Percentiles rank a stretch among this genome's conserved stretches.
Evolutionary conservation across 2,329 filamentous ascomycete species (phyloP).

Genomic region (Aspergillus aculeatinus): DNA sequence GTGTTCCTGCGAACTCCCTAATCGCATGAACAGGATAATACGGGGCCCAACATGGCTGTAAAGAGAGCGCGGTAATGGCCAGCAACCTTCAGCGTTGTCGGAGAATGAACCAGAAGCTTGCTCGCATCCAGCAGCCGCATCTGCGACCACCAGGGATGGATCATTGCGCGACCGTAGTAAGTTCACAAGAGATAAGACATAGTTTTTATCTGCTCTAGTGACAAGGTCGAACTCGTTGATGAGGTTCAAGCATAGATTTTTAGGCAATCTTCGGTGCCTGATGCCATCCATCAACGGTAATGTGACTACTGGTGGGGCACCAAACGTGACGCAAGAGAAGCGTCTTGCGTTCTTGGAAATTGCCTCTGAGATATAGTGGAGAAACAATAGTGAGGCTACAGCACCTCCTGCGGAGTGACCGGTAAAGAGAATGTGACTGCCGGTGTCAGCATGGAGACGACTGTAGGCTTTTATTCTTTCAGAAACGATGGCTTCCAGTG

Average conservation of each 20-base stretch:
- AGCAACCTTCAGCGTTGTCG: background rate
- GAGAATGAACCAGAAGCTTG: background rate
- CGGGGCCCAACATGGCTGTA: background rate
- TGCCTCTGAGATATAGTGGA: background rate
- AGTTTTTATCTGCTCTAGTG: conserved; percentile 6
- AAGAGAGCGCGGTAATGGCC: background rate
- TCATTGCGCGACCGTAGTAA: background rate
- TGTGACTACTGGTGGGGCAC: background rate
- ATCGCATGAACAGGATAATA: background rate
- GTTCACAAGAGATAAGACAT: conserved; percentile 1
- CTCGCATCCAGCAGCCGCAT: background rate
- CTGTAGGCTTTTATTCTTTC: background rate
- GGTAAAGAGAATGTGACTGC: conserved; percentile 4
- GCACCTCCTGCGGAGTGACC: conserved; percentile 9
- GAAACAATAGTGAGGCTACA: conserved; percentile 6
- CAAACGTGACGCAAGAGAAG: conserved; percentile 8
- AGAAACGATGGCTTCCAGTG: background rate
- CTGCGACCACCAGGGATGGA: background rate
- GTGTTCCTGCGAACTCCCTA: background rate
- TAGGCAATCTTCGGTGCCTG: background rate
- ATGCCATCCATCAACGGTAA: background rate
- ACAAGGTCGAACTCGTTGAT: conserved; percentile 9
- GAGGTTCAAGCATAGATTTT: background rate
- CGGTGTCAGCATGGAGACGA: background rate
- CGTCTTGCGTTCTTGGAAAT: background rate